These are phyloP conservation scores for Aspergillus aculeatus DNA, from an alignment of 2,329 filamentous ascomycete genomes.

Conservation along the genomic window DNA sequence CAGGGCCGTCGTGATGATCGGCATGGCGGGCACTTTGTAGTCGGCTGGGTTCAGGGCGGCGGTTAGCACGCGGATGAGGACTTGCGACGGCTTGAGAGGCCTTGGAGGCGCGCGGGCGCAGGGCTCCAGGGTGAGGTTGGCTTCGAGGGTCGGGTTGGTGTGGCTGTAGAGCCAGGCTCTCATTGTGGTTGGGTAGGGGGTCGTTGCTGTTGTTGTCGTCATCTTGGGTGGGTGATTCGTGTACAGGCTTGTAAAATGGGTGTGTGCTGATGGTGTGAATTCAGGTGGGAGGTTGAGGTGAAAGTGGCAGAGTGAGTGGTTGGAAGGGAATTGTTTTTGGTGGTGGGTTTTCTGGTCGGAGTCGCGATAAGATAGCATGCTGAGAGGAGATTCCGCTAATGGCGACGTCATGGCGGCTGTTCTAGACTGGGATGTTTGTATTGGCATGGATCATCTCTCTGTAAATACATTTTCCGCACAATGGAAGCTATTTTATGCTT, in stretches of 20 bases:
- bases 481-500: not conserved
- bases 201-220: not conserved
- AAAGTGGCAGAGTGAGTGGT: not conserved
- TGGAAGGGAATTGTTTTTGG: not conserved
- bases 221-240: not conserved
- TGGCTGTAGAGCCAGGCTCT: slow-evolving; percentile 58
- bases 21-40: slow-evolving; percentile 60
- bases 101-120: slow-evolving; percentile 43
- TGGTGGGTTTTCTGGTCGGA: not conserved
- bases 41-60: slow-evolving; percentile 62
- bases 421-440: too few relatives aligned
- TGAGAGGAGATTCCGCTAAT: not conserved
- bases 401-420: not conserved
- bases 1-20: slow-evolving; percentile 40
- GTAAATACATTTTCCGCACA: too few relatives aligned
- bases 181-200: slow-evolving; percentile 44
- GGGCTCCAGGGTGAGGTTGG: slow-evolving; percentile 51
- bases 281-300: not conserved
- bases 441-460: too few relatives aligned
- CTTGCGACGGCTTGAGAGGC: slow-evolving; percentile 42
- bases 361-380: not conserved
- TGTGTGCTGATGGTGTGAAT: not conserved
- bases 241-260: not conserved
- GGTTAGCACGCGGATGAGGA: slow-evolving; percentile 57
- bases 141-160: slow-evolving; percentile 51